Conservation (phyloP, 2,329 filamentous ascomycete genomes). For the Penicillium palitans region DNA sequence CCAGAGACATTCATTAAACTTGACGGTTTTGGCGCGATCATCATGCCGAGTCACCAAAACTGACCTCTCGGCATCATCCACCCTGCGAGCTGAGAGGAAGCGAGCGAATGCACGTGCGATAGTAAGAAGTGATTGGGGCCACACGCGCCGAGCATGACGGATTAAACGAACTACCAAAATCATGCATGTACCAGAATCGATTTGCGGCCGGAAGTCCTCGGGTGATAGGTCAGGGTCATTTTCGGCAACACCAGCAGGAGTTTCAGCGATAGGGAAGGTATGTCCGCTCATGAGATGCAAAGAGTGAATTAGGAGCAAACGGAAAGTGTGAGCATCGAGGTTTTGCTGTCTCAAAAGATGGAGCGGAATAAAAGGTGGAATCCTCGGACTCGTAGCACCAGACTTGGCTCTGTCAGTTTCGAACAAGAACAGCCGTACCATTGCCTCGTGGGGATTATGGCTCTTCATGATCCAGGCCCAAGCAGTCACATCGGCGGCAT, state of each 20-base stretch:
- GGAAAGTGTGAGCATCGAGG: conserved; percentile 45
- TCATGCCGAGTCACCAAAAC: conserved; percentile 6
- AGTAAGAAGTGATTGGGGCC: conserved; percentile 48
- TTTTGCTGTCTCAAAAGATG: conserved; percentile 48
- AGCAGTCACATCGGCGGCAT: conserved; percentile 42
- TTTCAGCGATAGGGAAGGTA: conserved; percentile 17
- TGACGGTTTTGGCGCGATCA: conserved; percentile 37
- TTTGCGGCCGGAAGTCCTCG: conserved; percentile 13
- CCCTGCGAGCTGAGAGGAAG: conserved; percentile 29
- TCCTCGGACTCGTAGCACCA: conserved; percentile 10
- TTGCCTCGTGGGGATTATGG: conserved; percentile 36
- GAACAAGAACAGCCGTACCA: conserved; percentile 37
- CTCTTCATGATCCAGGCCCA: conserved; percentile 52
- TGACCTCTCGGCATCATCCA: conserved; percentile 1
- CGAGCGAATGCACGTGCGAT: conserved; percentile 44
- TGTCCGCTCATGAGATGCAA: conserved; percentile 36
- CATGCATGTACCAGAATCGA: conserved; percentile 37
- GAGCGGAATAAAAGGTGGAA: conserved; percentile 51
- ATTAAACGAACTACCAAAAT: conserved; percentile 50
- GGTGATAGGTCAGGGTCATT: conserved; percentile 1
- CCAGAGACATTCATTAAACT: conserved; percentile 52
- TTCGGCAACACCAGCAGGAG: background rate
- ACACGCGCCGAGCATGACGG: conserved; percentile 52
- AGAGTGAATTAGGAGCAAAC: conserved; percentile 44
- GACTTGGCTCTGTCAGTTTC: conserved; percentile 24